Percentiles rank a stretch among this genome's conserved stretches.
phyloP scores from a whole-genome alignment of 306 rosid genomes.

The Trifolium dubium region DNA sequence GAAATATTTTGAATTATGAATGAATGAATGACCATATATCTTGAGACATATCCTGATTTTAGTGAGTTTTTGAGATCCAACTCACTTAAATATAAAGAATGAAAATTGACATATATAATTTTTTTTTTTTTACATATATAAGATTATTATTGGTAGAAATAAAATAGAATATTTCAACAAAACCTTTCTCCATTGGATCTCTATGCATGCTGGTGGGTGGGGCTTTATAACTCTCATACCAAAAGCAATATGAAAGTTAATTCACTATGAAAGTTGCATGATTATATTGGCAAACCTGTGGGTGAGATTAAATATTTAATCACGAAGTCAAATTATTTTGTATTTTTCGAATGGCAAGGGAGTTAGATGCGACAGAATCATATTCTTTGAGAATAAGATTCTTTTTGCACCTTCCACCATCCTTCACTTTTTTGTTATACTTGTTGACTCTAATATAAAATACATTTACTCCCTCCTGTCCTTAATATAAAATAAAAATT shows the following conservation, averaged over 20 bases:
- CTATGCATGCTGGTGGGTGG: constrained; percentile 53
- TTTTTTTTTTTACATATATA: constrained; percentile 1
- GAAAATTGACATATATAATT: not conserved
- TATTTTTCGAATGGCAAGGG: constrained; percentile 55
- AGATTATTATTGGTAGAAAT: constrained; percentile 47
- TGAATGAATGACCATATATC: too few species aligned
- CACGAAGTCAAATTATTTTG: constrained; percentile 52
- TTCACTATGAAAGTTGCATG: constrained; percentile 37
- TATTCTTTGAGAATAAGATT: constrained; percentile 61
- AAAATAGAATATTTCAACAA: constrained; percentile 49
- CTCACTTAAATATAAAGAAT: too few species aligned
- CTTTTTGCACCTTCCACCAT: constrained; percentile 54
- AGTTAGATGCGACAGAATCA: constrained; percentile 57
- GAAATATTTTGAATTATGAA: too few species aligned
- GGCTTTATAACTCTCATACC: constrained; percentile 37
- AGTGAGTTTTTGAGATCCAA: too few species aligned
- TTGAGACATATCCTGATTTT: too few species aligned
- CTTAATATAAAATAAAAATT: too few species aligned
- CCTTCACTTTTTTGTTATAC: constrained; percentile 36
- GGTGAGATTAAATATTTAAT: constrained; percentile 47
- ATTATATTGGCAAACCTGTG: constrained; percentile 45
- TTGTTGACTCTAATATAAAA: constrained; percentile 56
- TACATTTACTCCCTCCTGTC: too few species aligned
- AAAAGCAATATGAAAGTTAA: constrained; percentile 45
- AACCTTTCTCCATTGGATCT: constrained; percentile 44